These are phyloP conservation scores for Verticillium isaacii DNA, from an alignment of 2,329 filamentous ascomycete genomes.

Conservation along the genomic window DNA sequence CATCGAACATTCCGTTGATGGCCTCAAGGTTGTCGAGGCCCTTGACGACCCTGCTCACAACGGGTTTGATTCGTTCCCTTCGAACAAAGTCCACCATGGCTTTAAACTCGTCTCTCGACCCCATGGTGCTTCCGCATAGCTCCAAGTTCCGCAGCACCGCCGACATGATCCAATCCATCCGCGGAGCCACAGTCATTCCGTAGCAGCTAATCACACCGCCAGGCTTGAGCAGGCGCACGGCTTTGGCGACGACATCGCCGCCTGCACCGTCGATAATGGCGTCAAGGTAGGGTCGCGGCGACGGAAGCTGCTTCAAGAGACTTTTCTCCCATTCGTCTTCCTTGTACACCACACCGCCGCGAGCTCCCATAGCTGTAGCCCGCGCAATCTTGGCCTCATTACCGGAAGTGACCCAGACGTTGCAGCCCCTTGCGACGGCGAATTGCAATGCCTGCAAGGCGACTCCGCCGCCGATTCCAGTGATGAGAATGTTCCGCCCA, in stretches of 20 bases:
- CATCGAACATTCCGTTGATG: slow-evolving; percentile 79
- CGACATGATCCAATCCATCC: slow-evolving; percentile 81
- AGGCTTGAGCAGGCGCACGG: slow-evolving; percentile 64
- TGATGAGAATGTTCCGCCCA: slow-evolving; percentile 76
- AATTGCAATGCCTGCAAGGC: slow-evolving; percentile 79
- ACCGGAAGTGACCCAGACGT: slow-evolving; percentile 76
- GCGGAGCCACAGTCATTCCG: slow-evolving; percentile 84
- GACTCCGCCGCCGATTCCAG: slow-evolving; percentile 90
- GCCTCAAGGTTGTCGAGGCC: slow-evolving; percentile 69
- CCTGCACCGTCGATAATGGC: slow-evolving; percentile 88
- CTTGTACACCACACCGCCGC: slow-evolving; percentile 76
- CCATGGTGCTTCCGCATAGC: slow-evolving; percentile 86
- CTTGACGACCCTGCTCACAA: slow-evolving; percentile 69
- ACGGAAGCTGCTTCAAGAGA: slow-evolving; percentile 57
- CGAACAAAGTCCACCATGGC: slow-evolving; percentile 85
- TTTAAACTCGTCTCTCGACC: slow-evolving; percentile 80
- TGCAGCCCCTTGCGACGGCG: slow-evolving; percentile 66
- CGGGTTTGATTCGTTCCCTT: slow-evolving; percentile 66
- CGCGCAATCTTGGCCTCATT: slow-evolving; percentile 69
- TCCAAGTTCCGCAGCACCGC: slow-evolving; percentile 87
- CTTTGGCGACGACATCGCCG: slow-evolving; percentile 72
- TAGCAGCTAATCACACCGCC: slow-evolving; percentile 82
- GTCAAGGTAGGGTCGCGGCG: slow-evolving; percentile 66
- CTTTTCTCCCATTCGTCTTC: slow-evolving; percentile 76
- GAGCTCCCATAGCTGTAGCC: slow-evolving; percentile 68